Conservation (phyloP, 768 basidiomycete genomes). For the Phanerochaete carnosa region DNA sequence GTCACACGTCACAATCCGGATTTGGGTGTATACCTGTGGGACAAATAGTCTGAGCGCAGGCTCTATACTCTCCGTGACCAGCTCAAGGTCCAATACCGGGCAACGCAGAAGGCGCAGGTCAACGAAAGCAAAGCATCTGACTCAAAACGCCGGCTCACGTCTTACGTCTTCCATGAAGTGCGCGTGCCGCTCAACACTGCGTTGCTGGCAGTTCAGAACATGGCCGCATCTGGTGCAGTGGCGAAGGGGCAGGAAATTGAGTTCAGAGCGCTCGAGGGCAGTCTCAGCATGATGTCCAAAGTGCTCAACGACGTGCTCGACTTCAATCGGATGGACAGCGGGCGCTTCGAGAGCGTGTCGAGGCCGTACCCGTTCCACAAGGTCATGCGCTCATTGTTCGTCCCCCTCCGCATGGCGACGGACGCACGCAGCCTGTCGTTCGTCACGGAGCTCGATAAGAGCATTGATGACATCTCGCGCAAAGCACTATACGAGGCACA, state of each 20-base stretch:
- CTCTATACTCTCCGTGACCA: constrained; percentile 49
- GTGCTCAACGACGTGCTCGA: constrained; percentile 73
- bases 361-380: constrained; percentile 77
- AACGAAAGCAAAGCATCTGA: constrained; percentile 71
- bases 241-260: constrained; percentile 78
- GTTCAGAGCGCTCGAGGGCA: constrained; percentile 80
- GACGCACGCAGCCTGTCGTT: constrained; percentile 65
- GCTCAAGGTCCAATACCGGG: constrained; percentile 50
- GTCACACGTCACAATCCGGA: neutral
- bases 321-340: constrained; percentile 86
- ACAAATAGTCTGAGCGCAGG: constrained; percentile 36
- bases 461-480: constrained; percentile 62
- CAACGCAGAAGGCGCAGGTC: constrained; percentile 58
- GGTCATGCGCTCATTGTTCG: constrained; percentile 69
- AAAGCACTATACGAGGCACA: constrained; percentile 56
- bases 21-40: neutral
- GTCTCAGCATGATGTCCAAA: constrained; percentile 83
- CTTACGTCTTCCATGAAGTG: constrained; percentile 65
- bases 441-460: constrained; percentile 64
- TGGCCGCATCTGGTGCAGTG: constrained; percentile 75
- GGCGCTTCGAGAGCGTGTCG: constrained; percentile 69
- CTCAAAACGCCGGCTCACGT: constrained; percentile 77
- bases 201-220: constrained; percentile 86
- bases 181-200: constrained; percentile 81
- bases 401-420: constrained; percentile 64